Evolutionary conservation across 495 filamentous ascomycete genomes (phyloP).

Genomic region (Parathielavia hyrcaniae): DNA sequence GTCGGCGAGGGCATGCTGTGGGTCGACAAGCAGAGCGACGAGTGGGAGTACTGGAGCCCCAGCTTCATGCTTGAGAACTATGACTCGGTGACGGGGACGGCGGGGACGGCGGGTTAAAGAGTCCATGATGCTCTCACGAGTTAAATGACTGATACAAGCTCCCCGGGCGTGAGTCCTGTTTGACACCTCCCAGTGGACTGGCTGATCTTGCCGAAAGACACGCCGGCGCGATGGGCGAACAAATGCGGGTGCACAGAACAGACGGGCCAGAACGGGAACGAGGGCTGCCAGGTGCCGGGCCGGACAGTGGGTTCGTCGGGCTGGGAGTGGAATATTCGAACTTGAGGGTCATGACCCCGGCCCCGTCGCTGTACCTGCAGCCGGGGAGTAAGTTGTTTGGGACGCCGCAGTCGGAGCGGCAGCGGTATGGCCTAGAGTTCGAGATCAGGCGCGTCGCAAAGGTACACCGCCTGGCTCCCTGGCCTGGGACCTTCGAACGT

Average conservation of each 20-base stretch:
- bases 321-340: slow-evolving; percentile 62
- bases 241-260: too few relatives aligned
- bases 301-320: slow-evolving; percentile 21
- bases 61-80: slow-evolving; percentile 45
- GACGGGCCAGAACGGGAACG: too few relatives aligned
- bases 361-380: slow-evolving; percentile 75
- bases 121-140: too few relatives aligned
- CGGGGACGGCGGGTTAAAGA: slow-evolving; percentile 10
- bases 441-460: slow-evolving; percentile 98
- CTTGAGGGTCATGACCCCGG: slow-evolving; percentile 54
- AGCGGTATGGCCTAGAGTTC: slow-evolving; percentile 90
- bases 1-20: slow-evolving; percentile 89
- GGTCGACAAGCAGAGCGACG: slow-evolving; percentile 79
- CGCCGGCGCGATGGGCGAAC: too few relatives aligned
- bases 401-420: slow-evolving; percentile 83
- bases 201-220: too few relatives aligned
- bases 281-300: too few relatives aligned
- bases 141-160: too few relatives aligned
- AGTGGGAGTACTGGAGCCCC: slow-evolving; percentile 96
- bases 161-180: too few relatives aligned
- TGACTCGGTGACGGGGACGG: too few relatives aligned
- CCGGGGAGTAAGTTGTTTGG: slow-evolving; percentile 84
- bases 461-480: too few relatives aligned
- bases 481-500: too few relatives aligned
- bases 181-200: too few relatives aligned